phyloP scores from a whole-genome alignment of 495 filamentous ascomycete genomes.

The Trichoderma erinaceum region DNA sequence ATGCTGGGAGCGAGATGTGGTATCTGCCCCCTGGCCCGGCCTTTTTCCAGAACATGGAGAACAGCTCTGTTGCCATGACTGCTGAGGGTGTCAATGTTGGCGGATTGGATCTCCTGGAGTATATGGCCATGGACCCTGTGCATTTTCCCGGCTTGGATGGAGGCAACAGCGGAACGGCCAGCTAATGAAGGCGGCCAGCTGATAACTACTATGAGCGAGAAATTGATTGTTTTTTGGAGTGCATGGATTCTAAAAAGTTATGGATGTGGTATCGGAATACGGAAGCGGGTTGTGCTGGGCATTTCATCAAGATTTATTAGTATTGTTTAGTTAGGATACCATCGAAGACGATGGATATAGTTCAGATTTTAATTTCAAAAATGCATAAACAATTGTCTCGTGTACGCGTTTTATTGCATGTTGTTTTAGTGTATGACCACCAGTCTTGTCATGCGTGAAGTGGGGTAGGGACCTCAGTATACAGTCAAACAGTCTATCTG shows the following conservation, averaged over 20 bases:
- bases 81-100: slow-evolving; percentile 53
- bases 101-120: slow-evolving; percentile 51
- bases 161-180: neutral
- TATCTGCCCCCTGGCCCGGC: slow-evolving; percentile 50
- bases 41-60: slow-evolving; percentile 50
- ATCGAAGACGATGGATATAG: too few relatives aligned
- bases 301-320: too few relatives aligned
- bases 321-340: too few relatives aligned
- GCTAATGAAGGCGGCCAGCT: neutral
- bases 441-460: too few relatives aligned
- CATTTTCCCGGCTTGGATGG: slow-evolving; percentile 35
- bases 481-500: too few relatives aligned
- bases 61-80: slow-evolving; percentile 48
- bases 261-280: neutral
- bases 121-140: slow-evolving; percentile 49
- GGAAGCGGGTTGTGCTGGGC: neutral
- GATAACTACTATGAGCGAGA: neutral
- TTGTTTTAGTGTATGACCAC: too few relatives aligned
- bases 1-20: slow-evolving; percentile 48
- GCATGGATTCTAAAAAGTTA: neutral
- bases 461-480: too few relatives aligned
- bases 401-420: too few relatives aligned
- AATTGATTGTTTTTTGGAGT: neutral
- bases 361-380: too few relatives aligned
- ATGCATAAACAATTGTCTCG: too few relatives aligned